phyloP scores from a whole-genome alignment of 202 grass and related monocot genomes.

The Hordeum pubiflorum region DNA sequence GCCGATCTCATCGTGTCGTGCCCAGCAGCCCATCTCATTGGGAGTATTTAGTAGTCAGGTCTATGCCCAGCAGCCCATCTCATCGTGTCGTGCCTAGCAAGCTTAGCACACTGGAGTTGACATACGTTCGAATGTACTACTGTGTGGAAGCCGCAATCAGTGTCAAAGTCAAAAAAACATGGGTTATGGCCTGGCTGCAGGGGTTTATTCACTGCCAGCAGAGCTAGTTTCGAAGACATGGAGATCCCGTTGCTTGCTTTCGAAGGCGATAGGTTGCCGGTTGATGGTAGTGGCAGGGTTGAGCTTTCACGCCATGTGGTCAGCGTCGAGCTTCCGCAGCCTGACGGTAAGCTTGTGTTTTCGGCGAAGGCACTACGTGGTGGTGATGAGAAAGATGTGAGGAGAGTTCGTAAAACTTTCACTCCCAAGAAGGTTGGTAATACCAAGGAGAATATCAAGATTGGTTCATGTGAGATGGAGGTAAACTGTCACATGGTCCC shows the following conservation, averaged over 20 bases:
- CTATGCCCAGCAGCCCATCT: not conserved
- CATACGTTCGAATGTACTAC: not conserved
- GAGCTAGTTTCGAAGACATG: not conserved
- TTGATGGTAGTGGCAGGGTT: not conserved
- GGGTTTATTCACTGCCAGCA: not conserved
- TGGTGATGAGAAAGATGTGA: not conserved
- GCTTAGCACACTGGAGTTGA: not conserved
- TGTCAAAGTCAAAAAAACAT: not conserved
- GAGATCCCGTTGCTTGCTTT: not conserved
- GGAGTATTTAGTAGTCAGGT: not conserved
- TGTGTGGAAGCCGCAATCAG: not conserved
- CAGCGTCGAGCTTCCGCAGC: not conserved
- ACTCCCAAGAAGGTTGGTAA: not conserved
- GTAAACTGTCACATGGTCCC: not conserved
- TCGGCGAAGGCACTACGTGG: not conserved
- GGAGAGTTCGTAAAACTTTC: not conserved
- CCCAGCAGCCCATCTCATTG: too few relatives aligned
- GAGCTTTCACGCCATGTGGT: not conserved
- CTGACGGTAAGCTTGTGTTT: not conserved
- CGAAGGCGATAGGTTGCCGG: not conserved
- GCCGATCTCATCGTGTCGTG: too few relatives aligned
- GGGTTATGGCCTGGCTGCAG: not conserved
- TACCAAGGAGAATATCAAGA: too few relatives aligned
- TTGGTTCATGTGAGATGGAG: not conserved
- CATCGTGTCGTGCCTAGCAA: not conserved